phyloP scores from a whole-genome alignment of 139 green algal species.

The Pycnococcus provasolii region DNA sequence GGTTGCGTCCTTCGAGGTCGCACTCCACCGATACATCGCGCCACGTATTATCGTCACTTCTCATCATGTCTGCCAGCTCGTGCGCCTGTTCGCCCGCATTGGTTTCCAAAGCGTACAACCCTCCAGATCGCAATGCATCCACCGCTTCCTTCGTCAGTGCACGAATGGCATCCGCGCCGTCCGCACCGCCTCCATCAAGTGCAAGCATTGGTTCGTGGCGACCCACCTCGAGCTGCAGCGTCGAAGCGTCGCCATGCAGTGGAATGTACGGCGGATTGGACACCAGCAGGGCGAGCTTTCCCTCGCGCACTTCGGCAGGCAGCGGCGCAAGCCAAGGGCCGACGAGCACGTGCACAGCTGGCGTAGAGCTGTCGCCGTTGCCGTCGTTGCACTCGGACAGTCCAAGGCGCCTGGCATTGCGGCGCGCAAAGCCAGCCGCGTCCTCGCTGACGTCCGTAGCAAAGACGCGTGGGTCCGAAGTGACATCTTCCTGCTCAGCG shows the following conservation, averaged over 20 bases:
- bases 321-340: constrained; percentile 67
- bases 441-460: background rate
- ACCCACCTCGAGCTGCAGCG: constrained; percentile 56
- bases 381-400: background rate
- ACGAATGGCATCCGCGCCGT: constrained; percentile 42
- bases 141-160: constrained; percentile 9
- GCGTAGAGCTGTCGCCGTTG: background rate
- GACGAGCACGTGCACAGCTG: constrained; percentile 31
- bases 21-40: too few relatives aligned
- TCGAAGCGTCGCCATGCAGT: constrained; percentile 35
- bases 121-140: constrained; percentile 9
- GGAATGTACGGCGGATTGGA: constrained; percentile 91
- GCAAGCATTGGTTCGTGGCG: constrained; percentile 68
- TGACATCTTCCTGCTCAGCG: background rate
- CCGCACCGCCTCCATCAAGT: constrained; percentile 60
- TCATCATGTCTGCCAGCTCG: too few relatives aligned
- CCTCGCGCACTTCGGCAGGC: constrained; percentile 11
- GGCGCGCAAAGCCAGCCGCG: background rate
- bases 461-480: background rate
- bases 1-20: too few relatives aligned
- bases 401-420: background rate
- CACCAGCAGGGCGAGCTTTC: constrained; percentile 61
- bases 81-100: too few relatives aligned
- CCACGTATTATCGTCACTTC: too few relatives aligned
- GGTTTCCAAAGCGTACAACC: background rate